phyloP scores from a whole-genome alignment of 192 early-diverging fungal genomes.

The Pilobolus umbonatus region DNA sequence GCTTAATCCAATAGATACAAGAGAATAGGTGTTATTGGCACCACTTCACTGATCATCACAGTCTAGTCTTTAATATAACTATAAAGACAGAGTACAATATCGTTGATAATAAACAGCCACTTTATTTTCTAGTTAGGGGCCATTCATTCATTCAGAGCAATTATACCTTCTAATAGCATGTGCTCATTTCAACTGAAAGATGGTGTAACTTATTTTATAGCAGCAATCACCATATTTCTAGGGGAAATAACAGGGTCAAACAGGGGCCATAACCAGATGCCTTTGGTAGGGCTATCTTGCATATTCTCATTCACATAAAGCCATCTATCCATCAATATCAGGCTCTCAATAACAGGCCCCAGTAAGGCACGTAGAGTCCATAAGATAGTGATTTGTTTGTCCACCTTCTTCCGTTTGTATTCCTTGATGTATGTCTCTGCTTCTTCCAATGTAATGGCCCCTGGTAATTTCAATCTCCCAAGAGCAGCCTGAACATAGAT shows the following conservation, averaged over 20 bases:
- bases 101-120: too few species aligned
- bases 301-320: conserved; percentile 56
- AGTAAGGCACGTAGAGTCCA: conserved; percentile 80
- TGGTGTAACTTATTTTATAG: conserved; percentile 21
- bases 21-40: too few species aligned
- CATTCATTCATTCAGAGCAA: too few species aligned
- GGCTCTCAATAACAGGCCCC: conserved; percentile 70
- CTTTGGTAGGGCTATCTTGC: conserved; percentile 13
- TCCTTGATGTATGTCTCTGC: conserved; percentile 41
- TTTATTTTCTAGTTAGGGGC: too few species aligned
- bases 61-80: too few species aligned
- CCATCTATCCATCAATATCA: conserved; percentile 76
- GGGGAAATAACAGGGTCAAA: conserved; percentile 60
- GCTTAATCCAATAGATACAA: too few species aligned
- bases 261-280: conserved; percentile 49
- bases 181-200: too few species aligned
- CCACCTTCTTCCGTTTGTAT: conserved; percentile 29
- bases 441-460: conserved; percentile 32
- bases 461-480: conserved; percentile 5
- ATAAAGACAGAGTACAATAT: too few species aligned
- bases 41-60: too few species aligned
- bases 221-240: conserved; percentile 58
- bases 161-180: too few species aligned
- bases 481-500: conserved; percentile 59
- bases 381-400: conserved; percentile 64